Evolutionary conservation across 768 basidiomycete species (phyloP).

Genomic region (Coprinellus micaceus): DNA sequence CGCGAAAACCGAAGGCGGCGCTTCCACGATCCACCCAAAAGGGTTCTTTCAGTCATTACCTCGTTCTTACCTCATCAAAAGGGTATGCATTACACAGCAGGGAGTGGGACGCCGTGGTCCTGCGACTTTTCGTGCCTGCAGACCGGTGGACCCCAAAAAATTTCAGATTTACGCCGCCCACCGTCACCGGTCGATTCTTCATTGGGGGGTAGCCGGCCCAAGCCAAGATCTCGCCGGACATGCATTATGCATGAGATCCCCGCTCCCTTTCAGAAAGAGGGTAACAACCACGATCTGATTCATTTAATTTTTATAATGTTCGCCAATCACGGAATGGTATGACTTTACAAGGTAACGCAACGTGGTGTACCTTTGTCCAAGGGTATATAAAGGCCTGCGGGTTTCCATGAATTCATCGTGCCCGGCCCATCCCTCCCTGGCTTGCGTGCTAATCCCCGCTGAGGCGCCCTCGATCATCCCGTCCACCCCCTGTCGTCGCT

Average conservation of each 20-base stretch:
- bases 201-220: background rate
- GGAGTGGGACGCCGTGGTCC: background rate
- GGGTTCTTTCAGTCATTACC: background rate
- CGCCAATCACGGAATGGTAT: constrained; percentile 1
- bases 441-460: background rate
- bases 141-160: background rate
- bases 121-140: background rate
- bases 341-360: background rate
- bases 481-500: constrained; percentile 4
- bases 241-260: background rate
- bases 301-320: background rate
- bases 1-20: background rate
- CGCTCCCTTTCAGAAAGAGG: too few species aligned
- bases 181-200: background rate
- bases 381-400: constrained; percentile 1
- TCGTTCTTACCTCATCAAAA: background rate
- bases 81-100: background rate
- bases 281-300: background rate
- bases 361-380: background rate
- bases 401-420: background rate
- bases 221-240: background rate
- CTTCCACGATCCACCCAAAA: background rate
- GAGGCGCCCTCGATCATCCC: constrained; percentile 11
- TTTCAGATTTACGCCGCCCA: background rate
- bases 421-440: background rate